phyloP scores from a whole-genome alignment of 345 rosid genomes.

The Cardamine chenopodiifolia region DNA sequence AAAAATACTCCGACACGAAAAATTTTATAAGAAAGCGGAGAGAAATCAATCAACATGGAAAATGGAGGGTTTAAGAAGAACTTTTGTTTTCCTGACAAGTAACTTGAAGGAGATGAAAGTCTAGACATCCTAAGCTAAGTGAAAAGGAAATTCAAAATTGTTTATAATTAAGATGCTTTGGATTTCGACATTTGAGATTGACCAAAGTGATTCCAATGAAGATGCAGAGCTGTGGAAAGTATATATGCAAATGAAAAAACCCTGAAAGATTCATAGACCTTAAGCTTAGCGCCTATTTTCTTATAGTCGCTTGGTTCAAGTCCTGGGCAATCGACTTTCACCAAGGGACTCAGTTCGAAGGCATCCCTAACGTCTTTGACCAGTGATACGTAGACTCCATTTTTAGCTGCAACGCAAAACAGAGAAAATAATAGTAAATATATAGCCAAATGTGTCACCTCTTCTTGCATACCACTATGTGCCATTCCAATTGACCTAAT shows the following conservation, averaged over 20 bases:
- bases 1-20: neutral
- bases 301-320: slow-evolving; percentile 87
- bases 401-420: slow-evolving; percentile 64
- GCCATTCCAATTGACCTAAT: neutral
- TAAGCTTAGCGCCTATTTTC: slow-evolving; percentile 94
- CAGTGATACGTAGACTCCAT: slow-evolving; percentile 76
- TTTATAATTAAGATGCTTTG: neutral
- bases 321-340: slow-evolving; percentile 78
- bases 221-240: slow-evolving; percentile 15
- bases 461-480: neutral
- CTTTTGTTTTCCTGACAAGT: neutral
- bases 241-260: neutral
- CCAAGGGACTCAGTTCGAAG: slow-evolving; percentile 83
- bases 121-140: neutral
- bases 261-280: slow-evolving; percentile 48
- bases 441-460: neutral
- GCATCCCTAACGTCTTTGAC: slow-evolving; percentile 83
- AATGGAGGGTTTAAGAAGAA: neutral
- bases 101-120: neutral
- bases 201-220: slow-evolving; percentile 8
- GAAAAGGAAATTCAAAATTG: neutral
- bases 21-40: neutral
- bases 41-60: neutral
- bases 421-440: neutral
- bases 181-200: neutral